Evolutionary conservation across 345 rosid genomes (phyloP), one percentile per base, ranked within the genome.

Genomic region (Euphorbia peplus): DNA sequence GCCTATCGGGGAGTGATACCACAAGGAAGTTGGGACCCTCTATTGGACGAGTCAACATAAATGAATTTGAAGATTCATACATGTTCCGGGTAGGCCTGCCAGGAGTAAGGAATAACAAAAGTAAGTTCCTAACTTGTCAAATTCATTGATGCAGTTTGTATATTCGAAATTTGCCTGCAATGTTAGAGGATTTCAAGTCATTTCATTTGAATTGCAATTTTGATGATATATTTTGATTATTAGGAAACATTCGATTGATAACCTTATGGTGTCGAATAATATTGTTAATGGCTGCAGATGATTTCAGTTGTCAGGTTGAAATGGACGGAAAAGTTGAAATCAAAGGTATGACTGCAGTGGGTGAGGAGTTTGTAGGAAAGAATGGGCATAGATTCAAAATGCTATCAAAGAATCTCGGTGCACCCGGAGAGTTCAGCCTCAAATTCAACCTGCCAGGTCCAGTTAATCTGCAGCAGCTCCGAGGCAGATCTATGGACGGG

Each of bases 401-500:
- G 97, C 76, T 74, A 35, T 66, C 93, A 0, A 86, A 80, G 47
- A 87, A 92, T 66, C 78, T 88, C 18, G 75, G 85, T 79, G 90
- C 91, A 8, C 87, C 93, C 1, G 98, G 98, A 19, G 83, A 71
- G 52, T 92, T 92, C 75, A 74, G 95, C 0, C 67, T 88, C 60
- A 65, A 82, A 25, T 87, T 90, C 70, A 80, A 78, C 69, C 91
- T 92, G 10, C 93, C 95, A 2, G 95, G 98, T 60, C 93, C 89
- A 5, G 91, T 92, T 64, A 67, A 83, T 67, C 72, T 60, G 37
- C 81, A 69, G 30, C 82, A 78, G 25, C 75, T 84, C 52, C 56
- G 62, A 1, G 86, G 87, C 42, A 67, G 42, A 47, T 87, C 88
- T 64, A 68, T 69, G 12, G 80, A 81, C 58, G 97, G 97, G 30